A percentile compares a stretch with the other conserved stretches of the same genome.
Conservation (phyloP, 2,329 filamentous ascomycete genomes). For the Stachybotrys chlorohalonatus region DNA sequence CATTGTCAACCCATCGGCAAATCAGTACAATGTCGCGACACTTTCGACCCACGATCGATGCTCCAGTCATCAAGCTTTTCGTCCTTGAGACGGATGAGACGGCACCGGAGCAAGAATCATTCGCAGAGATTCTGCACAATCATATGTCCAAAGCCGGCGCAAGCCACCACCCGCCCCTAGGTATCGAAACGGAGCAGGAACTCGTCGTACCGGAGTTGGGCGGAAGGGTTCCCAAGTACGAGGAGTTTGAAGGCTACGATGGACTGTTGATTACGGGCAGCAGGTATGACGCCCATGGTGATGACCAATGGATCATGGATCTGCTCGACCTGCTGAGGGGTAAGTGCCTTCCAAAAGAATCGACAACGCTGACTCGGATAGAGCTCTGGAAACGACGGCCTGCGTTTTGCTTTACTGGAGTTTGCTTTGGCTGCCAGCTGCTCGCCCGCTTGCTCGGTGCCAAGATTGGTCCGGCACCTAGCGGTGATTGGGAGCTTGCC, state of each 20-base stretch:
- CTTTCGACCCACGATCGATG: constrained; percentile 14
- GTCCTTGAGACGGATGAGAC: constrained; percentile 51
- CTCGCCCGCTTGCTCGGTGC: constrained; percentile 61
- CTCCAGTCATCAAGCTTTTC: constrained; percentile 27
- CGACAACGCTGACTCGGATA: constrained; percentile 5
- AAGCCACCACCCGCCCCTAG: constrained; percentile 42
- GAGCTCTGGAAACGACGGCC: constrained; percentile 41
- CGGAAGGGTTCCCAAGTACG: constrained; percentile 34
- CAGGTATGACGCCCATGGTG: constrained; percentile 62
- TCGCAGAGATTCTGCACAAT: constrained; percentile 42
- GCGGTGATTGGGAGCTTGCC: constrained; percentile 63
- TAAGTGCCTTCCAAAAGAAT: constrained; percentile 9
- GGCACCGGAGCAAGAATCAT: constrained; percentile 42
- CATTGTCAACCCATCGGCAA: neutral
- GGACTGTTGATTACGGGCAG: constrained; percentile 65
- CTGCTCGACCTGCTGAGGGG: constrained; percentile 49
- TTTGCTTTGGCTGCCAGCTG: constrained; percentile 79
- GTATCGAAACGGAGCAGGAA: constrained; percentile 43
- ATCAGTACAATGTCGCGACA: constrained; percentile 13
- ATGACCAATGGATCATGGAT: constrained; percentile 64
- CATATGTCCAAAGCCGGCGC: constrained; percentile 42
- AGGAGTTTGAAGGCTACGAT: constrained; percentile 54
- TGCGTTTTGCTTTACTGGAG: constrained; percentile 54
- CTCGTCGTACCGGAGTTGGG: constrained; percentile 43
- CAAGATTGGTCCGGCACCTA: constrained; percentile 55